A percentile compares a stretch with the other conserved stretches of the same genome.
phyloP scores from a whole-genome alignment of 768 basidiomycete species.

The Leccinum arenicola region DNA sequence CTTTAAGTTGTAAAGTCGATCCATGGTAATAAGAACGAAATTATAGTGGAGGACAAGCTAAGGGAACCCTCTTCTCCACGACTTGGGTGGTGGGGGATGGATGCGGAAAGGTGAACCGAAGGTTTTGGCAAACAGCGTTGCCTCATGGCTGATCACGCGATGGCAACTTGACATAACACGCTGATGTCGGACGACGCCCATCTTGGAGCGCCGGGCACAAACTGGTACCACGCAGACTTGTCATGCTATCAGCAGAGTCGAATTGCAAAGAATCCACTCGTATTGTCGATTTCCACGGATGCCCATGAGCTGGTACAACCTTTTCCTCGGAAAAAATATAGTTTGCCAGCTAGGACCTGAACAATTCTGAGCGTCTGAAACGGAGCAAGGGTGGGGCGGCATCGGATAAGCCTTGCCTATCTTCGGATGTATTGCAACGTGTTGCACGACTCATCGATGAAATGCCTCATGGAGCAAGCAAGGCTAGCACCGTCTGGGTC shows the following conservation, averaged over 20 bases:
- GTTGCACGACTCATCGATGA: slow-evolving; percentile 7
- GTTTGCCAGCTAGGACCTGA: not conserved
- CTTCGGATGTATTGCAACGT: slow-evolving; percentile 13
- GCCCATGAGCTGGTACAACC: not conserved
- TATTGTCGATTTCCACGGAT: slow-evolving; percentile 5
- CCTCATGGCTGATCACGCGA: slow-evolving; percentile 27
- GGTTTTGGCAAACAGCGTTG: slow-evolving; percentile 5
- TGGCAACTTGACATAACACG: not conserved
- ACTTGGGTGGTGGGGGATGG: slow-evolving; percentile 6
- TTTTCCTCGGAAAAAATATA: slow-evolving; percentile 1
- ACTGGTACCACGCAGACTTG: not conserved
- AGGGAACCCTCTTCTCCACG: slow-evolving; percentile 3
- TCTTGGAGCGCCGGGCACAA: not conserved
- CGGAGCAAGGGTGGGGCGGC: not conserved
- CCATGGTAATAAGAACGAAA: slow-evolving; percentile 3
- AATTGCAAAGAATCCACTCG: slow-evolving; percentile 1
- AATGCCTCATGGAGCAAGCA: not conserved
- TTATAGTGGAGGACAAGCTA: slow-evolving; percentile 7
- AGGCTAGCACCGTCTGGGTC: not conserved
- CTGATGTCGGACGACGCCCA: slow-evolving; percentile 11
- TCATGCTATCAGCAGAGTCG: slow-evolving; percentile 8
- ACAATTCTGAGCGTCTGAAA: slow-evolving; percentile 1
- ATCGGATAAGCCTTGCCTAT: slow-evolving; percentile 5
- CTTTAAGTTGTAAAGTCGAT: not conserved
- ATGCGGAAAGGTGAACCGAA: slow-evolving; percentile 1